Conservation (phyloP, 192 early-diverging fungal species). For the Coemansia sp. region DNA sequence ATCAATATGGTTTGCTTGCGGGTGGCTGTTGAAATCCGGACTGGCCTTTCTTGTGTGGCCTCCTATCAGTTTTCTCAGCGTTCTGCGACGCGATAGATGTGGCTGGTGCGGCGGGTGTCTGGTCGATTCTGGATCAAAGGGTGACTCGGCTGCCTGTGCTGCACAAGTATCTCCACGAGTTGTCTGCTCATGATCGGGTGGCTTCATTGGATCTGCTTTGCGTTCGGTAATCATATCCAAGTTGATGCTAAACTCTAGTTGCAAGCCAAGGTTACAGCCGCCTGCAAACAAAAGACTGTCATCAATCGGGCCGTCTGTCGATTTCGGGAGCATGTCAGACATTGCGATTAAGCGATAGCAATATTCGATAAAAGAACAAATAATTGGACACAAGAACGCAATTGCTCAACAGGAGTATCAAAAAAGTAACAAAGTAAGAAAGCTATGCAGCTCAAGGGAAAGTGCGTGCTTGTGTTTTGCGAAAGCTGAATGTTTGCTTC, state of each 20-base stretch:
- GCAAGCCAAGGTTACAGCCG: background rate
- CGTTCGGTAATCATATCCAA: conserved; percentile 15
- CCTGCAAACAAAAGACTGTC: conserved; percentile 3
- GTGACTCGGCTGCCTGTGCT: too few relatives aligned
- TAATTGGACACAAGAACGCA: too few relatives aligned
- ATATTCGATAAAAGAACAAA: background rate
- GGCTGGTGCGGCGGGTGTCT: background rate
- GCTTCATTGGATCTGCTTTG: background rate
- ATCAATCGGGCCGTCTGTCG: background rate
- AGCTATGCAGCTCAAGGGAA: too few relatives aligned
- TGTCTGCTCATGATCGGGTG: background rate
- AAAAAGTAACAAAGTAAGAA: too few relatives aligned
- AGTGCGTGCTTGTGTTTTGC: too few relatives aligned
- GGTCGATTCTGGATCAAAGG: conserved; percentile 1
- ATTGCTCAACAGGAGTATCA: too few relatives aligned
- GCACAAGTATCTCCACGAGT: too few relatives aligned
- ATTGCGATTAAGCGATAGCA: background rate
- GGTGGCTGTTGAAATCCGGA: background rate
- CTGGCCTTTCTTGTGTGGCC: background rate
- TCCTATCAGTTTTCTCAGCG: conserved; percentile 5
- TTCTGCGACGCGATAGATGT: background rate
- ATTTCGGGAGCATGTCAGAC: background rate
- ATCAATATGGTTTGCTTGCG: background rate
- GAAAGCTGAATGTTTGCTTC: too few relatives aligned
- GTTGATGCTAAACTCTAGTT: conserved; percentile 23